phyloP scores from a whole-genome alignment of 1,139 yeast species.

The Yamadazyma kanchanaburiensis region DNA sequence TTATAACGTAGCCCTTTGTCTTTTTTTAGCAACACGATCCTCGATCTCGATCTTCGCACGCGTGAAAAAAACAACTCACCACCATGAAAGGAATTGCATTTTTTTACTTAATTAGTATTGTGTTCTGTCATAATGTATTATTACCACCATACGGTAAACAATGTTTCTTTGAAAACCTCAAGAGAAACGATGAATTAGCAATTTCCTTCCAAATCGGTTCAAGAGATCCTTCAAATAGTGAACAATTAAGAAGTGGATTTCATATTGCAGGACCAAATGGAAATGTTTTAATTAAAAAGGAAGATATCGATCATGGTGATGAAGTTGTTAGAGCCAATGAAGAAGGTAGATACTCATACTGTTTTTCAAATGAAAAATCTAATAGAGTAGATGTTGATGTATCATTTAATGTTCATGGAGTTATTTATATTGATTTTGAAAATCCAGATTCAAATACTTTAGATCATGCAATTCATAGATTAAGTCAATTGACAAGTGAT shows the following conservation, averaged over 20 bases:
- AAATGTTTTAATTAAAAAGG: conserved; percentile 46
- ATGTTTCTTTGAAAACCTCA: conserved; percentile 84
- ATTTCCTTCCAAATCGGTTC: conserved; percentile 93
- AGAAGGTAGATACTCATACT: conserved; percentile 78
- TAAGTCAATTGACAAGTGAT: conserved; percentile 75
- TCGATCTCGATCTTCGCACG: no score
- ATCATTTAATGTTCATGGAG: conserved; percentile 93
- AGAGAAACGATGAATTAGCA: conserved; percentile 81
- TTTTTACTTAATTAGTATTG: conserved; percentile 17
- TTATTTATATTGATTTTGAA: conserved; percentile 79
- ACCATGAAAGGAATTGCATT: conserved; percentile 9
- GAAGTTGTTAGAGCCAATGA: conserved; percentile 60
- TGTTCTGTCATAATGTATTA: conserved; percentile 72
- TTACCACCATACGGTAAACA: conserved; percentile 83
- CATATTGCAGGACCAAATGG: conserved; percentile 59
- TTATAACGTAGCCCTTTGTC: no score
- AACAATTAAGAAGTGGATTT: conserved; percentile 77
- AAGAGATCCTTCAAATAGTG: conserved; percentile 74
- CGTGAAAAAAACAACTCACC: conserved; percentile 4
- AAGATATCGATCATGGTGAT: conserved; percentile 78
- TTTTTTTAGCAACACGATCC: no score
- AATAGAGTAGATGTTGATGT: conserved; percentile 80
- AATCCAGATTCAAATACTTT: conserved; percentile 80
- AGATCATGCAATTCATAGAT: conserved; percentile 78
- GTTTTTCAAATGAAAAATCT: conserved; percentile 85